Evolutionary conservation across 2,329 filamentous ascomycete species (phyloP), one percentile per base, ranked within the genome.

Genomic region (Pseudogymnoascus sp.): DNA sequence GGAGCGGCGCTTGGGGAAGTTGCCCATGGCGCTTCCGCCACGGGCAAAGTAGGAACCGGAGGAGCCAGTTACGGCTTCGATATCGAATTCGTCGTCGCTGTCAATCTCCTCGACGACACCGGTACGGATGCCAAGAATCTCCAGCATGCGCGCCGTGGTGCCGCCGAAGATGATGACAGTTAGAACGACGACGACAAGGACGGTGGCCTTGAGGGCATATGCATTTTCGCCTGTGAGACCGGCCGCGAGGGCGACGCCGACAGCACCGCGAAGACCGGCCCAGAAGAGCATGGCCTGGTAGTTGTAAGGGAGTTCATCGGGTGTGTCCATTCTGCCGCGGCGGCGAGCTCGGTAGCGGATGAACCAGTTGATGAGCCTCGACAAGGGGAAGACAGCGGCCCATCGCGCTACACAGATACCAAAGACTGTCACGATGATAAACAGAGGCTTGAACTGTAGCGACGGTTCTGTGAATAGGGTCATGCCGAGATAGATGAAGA

Each of bases 221-320:
- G 86, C 86, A 71, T 96, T 94, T 60, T 86, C 84, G 50, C 92
- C 94, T 0, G 84, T 87, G 54, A 99, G 81, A 26, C 95, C 88
- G 21, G 93, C 93, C 33, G 94, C 94, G 54, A 99, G 80, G 1
- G 94, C 94, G 36, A 99, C 94, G 62, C 94, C 94, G 68, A 99
- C 94, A 54, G 94, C 94, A 69, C 94, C 94, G 65, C 94, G 90
- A 31, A 99, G 81, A 26, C 94, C 94, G 13, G 94, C 94, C 94
- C 94, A 99, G 77, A 96, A 99, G n/a, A 99, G 84, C 94, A 99
- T 97, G n/a, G 89, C 92, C 75, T 97, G 94, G 75, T 97, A 96
- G 68, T 90, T 91, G 71, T 92, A 95, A 0, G 94, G 94, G 36
- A 99, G 78, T 74, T 97, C 94, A 66, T 97, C 93, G 13, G 85